phyloP scores from a whole-genome alignment of 1,139 yeast genomes.

The Pichia sp. region DNA sequence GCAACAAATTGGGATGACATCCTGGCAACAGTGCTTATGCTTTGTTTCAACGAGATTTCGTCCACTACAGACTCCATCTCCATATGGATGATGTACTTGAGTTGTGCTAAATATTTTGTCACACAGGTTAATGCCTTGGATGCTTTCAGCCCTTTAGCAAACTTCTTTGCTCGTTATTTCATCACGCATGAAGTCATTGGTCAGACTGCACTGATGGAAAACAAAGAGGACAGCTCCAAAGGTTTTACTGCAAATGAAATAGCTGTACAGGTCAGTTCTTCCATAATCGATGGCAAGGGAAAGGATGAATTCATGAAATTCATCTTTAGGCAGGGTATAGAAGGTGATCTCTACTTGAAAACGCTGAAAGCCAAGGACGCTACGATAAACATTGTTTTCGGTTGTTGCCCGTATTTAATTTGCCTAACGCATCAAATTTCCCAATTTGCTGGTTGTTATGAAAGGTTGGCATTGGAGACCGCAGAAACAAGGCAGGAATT shows the following conservation, averaged over 20 bases:
- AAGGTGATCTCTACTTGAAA: neutral
- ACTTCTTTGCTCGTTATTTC: constrained; percentile 36
- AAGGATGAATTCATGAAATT: constrained; percentile 1
- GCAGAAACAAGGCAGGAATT: constrained; percentile 19
- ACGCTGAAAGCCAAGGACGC: constrained; percentile 25
- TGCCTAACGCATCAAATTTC: constrained; percentile 35
- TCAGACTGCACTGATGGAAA: constrained; percentile 35
- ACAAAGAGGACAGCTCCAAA: neutral
- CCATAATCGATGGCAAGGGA: neutral
- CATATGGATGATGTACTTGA: constrained; percentile 36
- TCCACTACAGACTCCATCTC: constrained; percentile 33
- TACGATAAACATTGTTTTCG: constrained; percentile 36
- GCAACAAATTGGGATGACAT: constrained; percentile 37
- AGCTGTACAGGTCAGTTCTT: neutral
- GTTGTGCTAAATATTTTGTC: constrained; percentile 36
- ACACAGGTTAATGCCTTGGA: constrained; percentile 26
- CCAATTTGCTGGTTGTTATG: constrained; percentile 34
- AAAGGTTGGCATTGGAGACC: constrained; percentile 32
- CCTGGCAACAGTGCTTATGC: constrained; percentile 36
- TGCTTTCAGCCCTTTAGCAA: constrained; percentile 30
- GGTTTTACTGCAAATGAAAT: constrained; percentile 20
- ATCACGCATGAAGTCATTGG: constrained; percentile 40
- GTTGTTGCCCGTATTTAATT: constrained; percentile 37
- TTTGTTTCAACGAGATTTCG: constrained; percentile 38
- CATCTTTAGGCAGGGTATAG: neutral